Percentiles rank a stretch among this genome's conserved stretches.
These are phyloP conservation scores for Arthrobotrys musiformis DNA, from an alignment of 2,329 filamentous ascomycete species.

Conservation along the genomic window DNA sequence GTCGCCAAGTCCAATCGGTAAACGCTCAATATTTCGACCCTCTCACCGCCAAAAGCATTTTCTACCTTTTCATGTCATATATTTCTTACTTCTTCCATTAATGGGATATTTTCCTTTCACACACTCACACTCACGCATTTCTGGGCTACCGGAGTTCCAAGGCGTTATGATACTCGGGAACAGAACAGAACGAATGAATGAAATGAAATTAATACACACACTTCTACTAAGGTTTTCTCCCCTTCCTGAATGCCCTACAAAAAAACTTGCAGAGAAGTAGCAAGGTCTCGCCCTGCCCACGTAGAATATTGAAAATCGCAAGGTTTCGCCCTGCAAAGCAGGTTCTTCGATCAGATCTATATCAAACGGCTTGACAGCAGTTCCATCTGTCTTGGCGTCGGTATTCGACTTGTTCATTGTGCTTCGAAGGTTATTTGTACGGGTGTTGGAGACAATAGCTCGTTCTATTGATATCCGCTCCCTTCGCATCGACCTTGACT, in stretches of 20 bases:
- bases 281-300: conserved; percentile 55
- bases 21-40: conserved; percentile 64
- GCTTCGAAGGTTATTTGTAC: background rate
- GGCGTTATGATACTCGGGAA: conserved; percentile 27
- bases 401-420: background rate
- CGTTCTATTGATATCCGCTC: conserved; percentile 24
- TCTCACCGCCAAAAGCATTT: conserved; percentile 36
- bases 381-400: conserved; percentile 15
- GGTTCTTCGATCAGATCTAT: conserved; percentile 17
- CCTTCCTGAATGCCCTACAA: conserved; percentile 5
- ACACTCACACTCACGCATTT: conserved; percentile 14
- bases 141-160: conserved; percentile 41
- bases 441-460: conserved; percentile 10
- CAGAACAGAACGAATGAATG: conserved; percentile 16
- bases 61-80: conserved; percentile 53
- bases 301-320: conserved; percentile 56
- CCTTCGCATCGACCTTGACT: background rate
- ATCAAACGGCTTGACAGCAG: background rate
- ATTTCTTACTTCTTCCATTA: conserved; percentile 51
- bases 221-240: conserved; percentile 30
- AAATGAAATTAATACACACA: conserved; percentile 28
- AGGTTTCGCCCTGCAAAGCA: conserved; percentile 56
- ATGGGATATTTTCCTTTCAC: conserved; percentile 46
- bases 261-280: conserved; percentile 55
- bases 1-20: conserved; percentile 99